A percentile compares a stretch with the other conserved stretches of the same genome.
phyloP scores from a whole-genome alignment of 2,329 filamentous ascomycete species.

The Pseudogymnoascus sp. region DNA sequence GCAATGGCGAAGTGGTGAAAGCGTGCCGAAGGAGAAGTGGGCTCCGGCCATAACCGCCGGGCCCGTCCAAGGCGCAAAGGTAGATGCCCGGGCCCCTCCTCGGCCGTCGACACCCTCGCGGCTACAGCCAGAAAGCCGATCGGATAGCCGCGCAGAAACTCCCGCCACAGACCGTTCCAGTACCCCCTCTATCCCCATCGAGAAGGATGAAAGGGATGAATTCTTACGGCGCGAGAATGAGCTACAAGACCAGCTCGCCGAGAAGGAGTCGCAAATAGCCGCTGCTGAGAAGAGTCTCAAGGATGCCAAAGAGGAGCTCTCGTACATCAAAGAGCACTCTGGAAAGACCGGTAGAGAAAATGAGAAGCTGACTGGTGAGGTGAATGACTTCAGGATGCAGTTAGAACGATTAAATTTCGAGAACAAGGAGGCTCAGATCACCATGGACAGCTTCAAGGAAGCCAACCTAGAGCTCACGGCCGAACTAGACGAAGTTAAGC shows the following conservation, averaged over 20 bases:
- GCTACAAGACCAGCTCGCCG: constrained; percentile 89
- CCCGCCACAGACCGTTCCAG: constrained; percentile 70
- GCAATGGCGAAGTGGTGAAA: constrained; percentile 79
- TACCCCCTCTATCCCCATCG: constrained; percentile 79
- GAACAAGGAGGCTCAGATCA: constrained; percentile 92
- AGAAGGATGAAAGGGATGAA: constrained; percentile 95
- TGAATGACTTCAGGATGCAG: constrained; percentile 94
- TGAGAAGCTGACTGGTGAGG: constrained; percentile 73
- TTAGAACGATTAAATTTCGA: constrained; percentile 93
- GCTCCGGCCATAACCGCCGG: constrained; percentile 56
- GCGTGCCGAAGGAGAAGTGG: constrained; percentile 86
- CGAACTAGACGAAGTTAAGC: constrained; percentile 91
- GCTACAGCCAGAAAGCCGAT: constrained; percentile 46
- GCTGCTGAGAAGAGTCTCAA: constrained; percentile 71
- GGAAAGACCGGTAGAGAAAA: constrained; percentile 80
- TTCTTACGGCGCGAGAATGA: constrained; percentile 94
- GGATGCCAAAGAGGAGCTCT: constrained; percentile 79
- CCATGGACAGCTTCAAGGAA: constrained; percentile 95
- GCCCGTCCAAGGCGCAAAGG: constrained; percentile 39
- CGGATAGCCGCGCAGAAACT: constrained; percentile 41
- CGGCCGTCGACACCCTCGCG: constrained; percentile 54
- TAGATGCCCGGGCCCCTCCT: constrained; percentile 37
- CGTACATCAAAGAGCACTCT: constrained; percentile 78
- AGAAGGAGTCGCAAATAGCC: constrained; percentile 77
- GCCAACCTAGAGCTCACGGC: constrained; percentile 86